Base-by-base conservation (phyloP, 2,329 filamentous ascomycete genomes). In the Calonectria pauciramosa region DNA sequence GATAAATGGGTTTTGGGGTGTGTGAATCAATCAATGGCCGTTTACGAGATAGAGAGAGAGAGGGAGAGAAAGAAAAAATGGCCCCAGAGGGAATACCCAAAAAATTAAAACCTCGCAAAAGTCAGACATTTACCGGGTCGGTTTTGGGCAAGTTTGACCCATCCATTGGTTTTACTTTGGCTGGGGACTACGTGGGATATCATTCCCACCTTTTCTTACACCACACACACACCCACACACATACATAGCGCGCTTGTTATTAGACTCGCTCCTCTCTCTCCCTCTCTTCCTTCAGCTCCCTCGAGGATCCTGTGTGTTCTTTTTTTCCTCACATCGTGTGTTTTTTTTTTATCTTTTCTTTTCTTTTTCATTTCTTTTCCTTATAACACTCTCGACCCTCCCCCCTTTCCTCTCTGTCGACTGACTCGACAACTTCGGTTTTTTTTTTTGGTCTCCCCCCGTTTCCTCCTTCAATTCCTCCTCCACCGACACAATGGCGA, bases 401-500 rank as follows among this genome's bases (percentile, higher is more conserved):
- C n/a, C 7, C 32, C 30, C 3, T 59, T 20, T 36, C 54, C 26
- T 38, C 23, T 28, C 56, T 9, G 23, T 56, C 56, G 14, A 26
- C 34, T 34, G 14, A 26, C 34, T 34, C 20, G 30, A 44, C 41
- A 44, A 20, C 30, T 23, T 23, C 32, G 28, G 7, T 20, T 13
- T 49, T 54, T 8, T 26, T 38, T 32, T 44, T n/a, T 44, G 41
- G 18, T 44, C 18, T 7, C 41, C 38, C 23, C 16, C 10, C 59
- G 36, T 38, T 36, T 34, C 26, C 41, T 32, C 36, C 47, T 38
- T 47, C n/a, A 23, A 47, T 28, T 28, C 51, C 9, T 30, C 38
- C 34, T 8, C 10, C 10, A 23, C 47, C n/a, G n/a, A 32, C 23
- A 65, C 28, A 59, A 85, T 86, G 83, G 54, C 84, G 18, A 75